Base-by-base conservation (phyloP, 2,329 filamentous ascomycete genomes). In the Trichoderma polysporum region DNA sequence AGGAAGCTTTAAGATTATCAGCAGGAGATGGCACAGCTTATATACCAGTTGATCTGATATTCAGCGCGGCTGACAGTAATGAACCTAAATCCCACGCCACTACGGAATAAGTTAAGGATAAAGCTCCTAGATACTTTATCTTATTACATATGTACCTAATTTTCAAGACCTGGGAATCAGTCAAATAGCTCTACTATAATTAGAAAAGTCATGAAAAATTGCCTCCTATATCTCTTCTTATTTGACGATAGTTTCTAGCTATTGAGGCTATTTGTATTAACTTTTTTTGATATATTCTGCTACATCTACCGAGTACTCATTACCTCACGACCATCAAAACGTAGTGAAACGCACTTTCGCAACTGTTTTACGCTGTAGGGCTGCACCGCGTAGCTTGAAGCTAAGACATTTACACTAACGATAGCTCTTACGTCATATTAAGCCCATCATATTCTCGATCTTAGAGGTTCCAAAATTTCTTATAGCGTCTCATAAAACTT, bases 381-480 rank as follows among this genome's bases (percentile, higher is more conserved):
- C 9, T 49, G 22, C 12, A 27, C 22, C 7, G 10, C 25, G n/a
- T 25, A 49, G 47, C 4, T 50, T 25, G 15, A 29, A 50, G 47
- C 47, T 4, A 50, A n/a, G 19, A 27, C 13, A 5, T 17, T 50
- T 39, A 25, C 50, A 45, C 47, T 63, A 31, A 25, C n/a, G 4
- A 53, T 63, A 25, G 35, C 53, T 39, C 59, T 63, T 54, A 63
- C 49, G 33, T 45, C n/a, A 53, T 37, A 22, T 7, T 33, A 53
- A 63, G 59, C 59, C 27, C 35, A 29, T 25, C 25, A 2, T 52
- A 49, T 52, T 19, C n/a, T n/a, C n/a, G n/a, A n/a, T 22, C 2
- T 31, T 25, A 8, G 19, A 45, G 19, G 17, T 25, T 17, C 17
- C 8, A n/a, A n/a, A 39, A 25, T 39, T 37, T 56, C 19, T 15